Base-by-base conservation (phyloP, 495 filamentous ascomycete species). In the Talaromyces thailandensis region DNA sequence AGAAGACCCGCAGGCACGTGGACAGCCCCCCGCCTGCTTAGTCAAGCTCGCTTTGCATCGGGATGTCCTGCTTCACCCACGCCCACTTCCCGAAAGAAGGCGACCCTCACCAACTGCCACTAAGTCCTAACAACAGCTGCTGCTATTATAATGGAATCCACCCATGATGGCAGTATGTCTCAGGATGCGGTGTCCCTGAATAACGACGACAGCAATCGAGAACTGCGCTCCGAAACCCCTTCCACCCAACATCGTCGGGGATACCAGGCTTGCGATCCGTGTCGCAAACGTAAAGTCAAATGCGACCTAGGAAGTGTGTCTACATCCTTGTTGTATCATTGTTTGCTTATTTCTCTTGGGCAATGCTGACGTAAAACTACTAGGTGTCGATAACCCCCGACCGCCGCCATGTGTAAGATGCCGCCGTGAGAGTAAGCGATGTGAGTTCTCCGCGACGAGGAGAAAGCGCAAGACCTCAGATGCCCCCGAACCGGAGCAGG, bases 401-500 rank as follows among this genome's bases (percentile, higher is more conserved):
- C 90, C 93, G 64, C 94, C 94, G 48, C 95, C 95, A 1, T 98
- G 94, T 69, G 90, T 93, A 63, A 85, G 94, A 70, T 98, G 94
- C 73, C 86, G 91, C 25, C 86, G 94, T 63, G 94, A 98, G 76
- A 81, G 86, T 76, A 96, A 96, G 75, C 87, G 96, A 66, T 98
- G 94, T 79, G 93, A 86, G 80, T 98, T 98, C 79, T 96, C 92
- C 64, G 90, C 91, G n/a, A 98, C 93, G 43, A 82, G 93, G 52
- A 84, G 94, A 66, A 98, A 97, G 85, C 82, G 91, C 67, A 95
- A 95, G 77, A 78, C 81, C 57, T 79, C 92, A 62, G 86, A 82
- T 26, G 69, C 70, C 31, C 84, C 70, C 31, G 85, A 88, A 2
- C 81, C 84, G 37, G 76, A 81, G n/a, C 72, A 69, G 31, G 79